phyloP scores from a whole-genome alignment of 78 protist species.

The Tieghemostelium lacteum region DNA sequence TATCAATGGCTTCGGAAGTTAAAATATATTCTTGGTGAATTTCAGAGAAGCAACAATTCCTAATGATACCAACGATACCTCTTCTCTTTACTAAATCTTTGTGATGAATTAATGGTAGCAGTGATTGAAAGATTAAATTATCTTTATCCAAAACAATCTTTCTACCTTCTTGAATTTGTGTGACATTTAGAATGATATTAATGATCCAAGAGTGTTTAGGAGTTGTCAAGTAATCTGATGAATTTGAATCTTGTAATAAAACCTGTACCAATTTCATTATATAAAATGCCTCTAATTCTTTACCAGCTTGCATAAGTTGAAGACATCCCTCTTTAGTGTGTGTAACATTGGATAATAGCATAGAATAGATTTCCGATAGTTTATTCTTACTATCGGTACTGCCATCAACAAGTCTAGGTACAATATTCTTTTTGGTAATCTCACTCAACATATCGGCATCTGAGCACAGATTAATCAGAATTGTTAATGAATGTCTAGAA shows the following conservation, averaged over 20 bases:
- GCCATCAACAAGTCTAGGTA: slow-evolving; percentile 76
- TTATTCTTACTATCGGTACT: slow-evolving; percentile 60
- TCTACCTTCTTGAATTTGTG: slow-evolving; percentile 80
- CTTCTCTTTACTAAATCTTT: slow-evolving; percentile 49
- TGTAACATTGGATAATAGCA: slow-evolving; percentile 72
- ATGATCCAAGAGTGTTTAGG: slow-evolving; percentile 47
- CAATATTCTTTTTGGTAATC: slow-evolving; percentile 51
- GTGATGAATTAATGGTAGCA: slow-evolving; percentile 35
- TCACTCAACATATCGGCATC: slow-evolving; percentile 37
- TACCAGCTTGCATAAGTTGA: slow-evolving; percentile 63
- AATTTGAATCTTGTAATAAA: slow-evolving; percentile 6
- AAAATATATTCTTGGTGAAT: slow-evolving; percentile 16
- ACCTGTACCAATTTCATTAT: slow-evolving; percentile 48
- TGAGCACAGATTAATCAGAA: slow-evolving; percentile 54
- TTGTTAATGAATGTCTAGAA: slow-evolving; percentile 57
- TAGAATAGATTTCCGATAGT: slow-evolving; percentile 46
- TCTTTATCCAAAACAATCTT: slow-evolving; percentile 54
- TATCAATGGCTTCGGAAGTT: slow-evolving; percentile 15
- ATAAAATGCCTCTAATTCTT: slow-evolving; percentile 67
- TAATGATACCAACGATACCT: slow-evolving; percentile 68
- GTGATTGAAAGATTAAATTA: slow-evolving; percentile 13
- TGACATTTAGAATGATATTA: slow-evolving; percentile 47
- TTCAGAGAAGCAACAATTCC: slow-evolving; percentile 65
- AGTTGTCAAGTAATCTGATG: slow-evolving; percentile 1
- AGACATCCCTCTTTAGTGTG: slow-evolving; percentile 75